phyloP scores from a whole-genome alignment of 768 basidiomycete species.

The Podaxis sp. region DNA sequence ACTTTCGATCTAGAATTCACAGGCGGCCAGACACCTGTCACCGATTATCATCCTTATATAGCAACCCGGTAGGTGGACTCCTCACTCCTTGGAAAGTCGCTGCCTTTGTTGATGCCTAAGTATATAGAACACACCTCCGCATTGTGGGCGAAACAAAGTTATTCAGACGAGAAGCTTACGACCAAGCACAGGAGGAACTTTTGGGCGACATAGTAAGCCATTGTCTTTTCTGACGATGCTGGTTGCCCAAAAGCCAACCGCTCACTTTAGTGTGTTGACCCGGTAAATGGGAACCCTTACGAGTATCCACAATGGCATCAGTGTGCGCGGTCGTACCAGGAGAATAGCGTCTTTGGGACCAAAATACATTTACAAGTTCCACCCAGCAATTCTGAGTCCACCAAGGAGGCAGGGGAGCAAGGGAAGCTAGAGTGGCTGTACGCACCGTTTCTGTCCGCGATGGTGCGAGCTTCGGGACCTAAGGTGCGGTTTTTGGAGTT shows the following conservation, averaged over 20 bases:
- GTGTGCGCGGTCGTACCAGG: constrained; percentile 23
- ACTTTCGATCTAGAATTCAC: constrained; percentile 14
- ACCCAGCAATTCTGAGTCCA: constrained; percentile 14
- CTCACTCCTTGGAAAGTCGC: background rate
- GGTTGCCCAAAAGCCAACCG: constrained; percentile 5
- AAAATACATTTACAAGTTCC: constrained; percentile 22
- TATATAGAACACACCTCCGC: constrained; percentile 30
- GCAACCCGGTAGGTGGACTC: constrained; percentile 28
- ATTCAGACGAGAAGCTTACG: constrained; percentile 28
- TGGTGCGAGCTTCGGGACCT: constrained; percentile 25
- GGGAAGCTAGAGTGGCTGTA: constrained; percentile 27
- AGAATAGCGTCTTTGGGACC: constrained; percentile 29
- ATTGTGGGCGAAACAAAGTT: constrained; percentile 29
- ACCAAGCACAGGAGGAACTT: constrained; percentile 22
- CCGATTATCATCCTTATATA: constrained; percentile 32
- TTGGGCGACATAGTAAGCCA: constrained; percentile 21
- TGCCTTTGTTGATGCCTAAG: background rate
- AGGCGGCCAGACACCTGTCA: constrained; percentile 16
- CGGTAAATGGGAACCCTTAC: background rate
- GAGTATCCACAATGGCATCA: constrained; percentile 17
- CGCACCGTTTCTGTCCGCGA: constrained; percentile 28
- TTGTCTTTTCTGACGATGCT: background rate
- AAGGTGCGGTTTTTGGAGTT: constrained; percentile 18
- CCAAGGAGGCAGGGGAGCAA: background rate
- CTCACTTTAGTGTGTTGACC: background rate